Percentiles rank a stretch among this genome's conserved stretches.
These are phyloP conservation scores for Datura wrightii DNA, from an alignment of 257 asterid species.

Conservation along the genomic window DNA sequence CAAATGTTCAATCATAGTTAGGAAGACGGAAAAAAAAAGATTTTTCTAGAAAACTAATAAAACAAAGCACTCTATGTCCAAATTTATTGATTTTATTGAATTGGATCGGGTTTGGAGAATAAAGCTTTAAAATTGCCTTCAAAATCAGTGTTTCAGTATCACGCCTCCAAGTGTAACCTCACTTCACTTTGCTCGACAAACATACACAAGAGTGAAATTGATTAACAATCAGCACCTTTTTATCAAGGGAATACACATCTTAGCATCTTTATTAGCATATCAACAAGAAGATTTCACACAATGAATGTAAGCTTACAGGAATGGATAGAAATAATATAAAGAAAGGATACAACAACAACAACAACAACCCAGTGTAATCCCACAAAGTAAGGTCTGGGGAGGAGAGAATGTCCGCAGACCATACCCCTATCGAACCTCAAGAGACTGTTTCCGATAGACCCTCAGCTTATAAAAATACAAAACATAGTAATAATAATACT, in stretches of 20 bases:
- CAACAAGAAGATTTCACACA: background rate
- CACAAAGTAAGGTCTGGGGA: too few relatives aligned
- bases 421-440: too few relatives aligned
- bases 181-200: background rate
- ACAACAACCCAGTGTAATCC: too few relatives aligned
- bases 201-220: background rate
- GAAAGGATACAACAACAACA: background rate
- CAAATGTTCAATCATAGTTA: background rate
- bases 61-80: background rate
- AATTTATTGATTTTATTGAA: background rate
- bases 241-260: background rate
- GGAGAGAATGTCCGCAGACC: too few relatives aligned
- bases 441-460: too few relatives aligned
- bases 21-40: background rate
- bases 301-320: background rate
- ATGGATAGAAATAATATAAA: background rate
- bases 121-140: background rate
- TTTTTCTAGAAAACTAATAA: background rate
- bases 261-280: background rate
- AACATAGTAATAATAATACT: too few relatives aligned
- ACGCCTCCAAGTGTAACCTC: background rate
- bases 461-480: too few relatives aligned
- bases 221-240: background rate
- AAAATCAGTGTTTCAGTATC: background rate
- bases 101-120: background rate